These are phyloP conservation scores for Leptographium lundbergii DNA, from an alignment of 2,329 filamentous ascomycete species.

Conservation along the genomic window DNA sequence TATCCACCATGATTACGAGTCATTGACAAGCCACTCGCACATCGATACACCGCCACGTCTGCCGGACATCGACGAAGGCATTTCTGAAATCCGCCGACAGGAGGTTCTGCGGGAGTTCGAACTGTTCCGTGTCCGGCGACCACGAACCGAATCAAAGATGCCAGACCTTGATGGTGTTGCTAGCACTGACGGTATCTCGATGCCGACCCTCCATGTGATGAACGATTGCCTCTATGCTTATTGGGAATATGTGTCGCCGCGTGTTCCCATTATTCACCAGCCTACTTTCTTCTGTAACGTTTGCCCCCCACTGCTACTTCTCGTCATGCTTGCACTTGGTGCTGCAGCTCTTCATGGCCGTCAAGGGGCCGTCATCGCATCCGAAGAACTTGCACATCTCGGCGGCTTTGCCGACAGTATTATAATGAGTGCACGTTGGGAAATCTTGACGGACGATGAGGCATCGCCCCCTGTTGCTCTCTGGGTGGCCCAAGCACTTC, in stretches of 20 bases:
- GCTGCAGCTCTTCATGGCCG: slow-evolving; percentile 62
- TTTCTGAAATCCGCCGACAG: slow-evolving; percentile 30
- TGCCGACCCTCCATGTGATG: slow-evolving; percentile 66
- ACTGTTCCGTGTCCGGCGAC: slow-evolving; percentile 29
- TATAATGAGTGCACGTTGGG: slow-evolving; percentile 62
- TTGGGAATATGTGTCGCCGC: slow-evolving; percentile 76
- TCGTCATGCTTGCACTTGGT: slow-evolving; percentile 75
- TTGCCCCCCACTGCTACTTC: slow-evolving; percentile 63
- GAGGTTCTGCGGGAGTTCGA: slow-evolving; percentile 32
- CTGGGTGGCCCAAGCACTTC: slow-evolving; percentile 76
- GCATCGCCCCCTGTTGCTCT: slow-evolving; percentile 73
- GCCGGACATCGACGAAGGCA: slow-evolving; percentile 27
- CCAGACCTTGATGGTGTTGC: slow-evolving; percentile 25
- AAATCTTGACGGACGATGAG: slow-evolving; percentile 71
- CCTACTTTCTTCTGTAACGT: slow-evolving; percentile 73
- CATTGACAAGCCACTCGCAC: slow-evolving; percentile 32
- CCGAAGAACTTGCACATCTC: slow-evolving; percentile 31
- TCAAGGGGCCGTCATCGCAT: slow-evolving; percentile 30
- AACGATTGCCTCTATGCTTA: slow-evolving; percentile 76
- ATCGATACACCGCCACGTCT: slow-evolving; percentile 30
- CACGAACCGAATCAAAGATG: slow-evolving; percentile 22
- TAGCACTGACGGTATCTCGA: slow-evolving; percentile 28
- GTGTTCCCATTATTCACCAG: slow-evolving; percentile 77
- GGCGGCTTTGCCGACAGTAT: slow-evolving; percentile 44
- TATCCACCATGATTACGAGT: slow-evolving; percentile 38